Base-by-base conservation (phyloP, 2,329 filamentous ascomycete genomes). In the Cladosporium sp. region DNA sequence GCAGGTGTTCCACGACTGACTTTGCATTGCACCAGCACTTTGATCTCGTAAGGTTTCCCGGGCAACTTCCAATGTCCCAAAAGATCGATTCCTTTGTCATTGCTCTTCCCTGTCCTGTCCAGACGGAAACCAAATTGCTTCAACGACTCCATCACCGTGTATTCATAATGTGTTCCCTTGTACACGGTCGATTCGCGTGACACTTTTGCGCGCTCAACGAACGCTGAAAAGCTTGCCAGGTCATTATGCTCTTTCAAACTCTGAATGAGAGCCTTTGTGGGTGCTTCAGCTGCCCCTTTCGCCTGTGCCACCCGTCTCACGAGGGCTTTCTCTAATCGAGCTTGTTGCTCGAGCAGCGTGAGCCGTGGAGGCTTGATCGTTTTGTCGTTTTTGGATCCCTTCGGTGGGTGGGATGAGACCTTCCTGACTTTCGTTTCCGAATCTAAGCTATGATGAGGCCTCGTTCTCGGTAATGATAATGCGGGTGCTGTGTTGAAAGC, bases 151-250 rank as follows among this genome's bases (percentile, higher is more conserved):
- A 81, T 80, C 3, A 85, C 82, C 0, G 78, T 84, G 75, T 93
- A 93, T 71, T 94, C 90, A 74, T 89, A 93, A 69, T 82, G 83
- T 0, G 89, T 93, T 62, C 90, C 90, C 40, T 85, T 76, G 68
- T 85, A 92, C 44, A 84, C 79, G 0, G 83, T 84, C 15, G 81
- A 84, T 4, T 70, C 73, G 0, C 75, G 71, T 61, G 83, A 78
- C 20, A 91, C 77, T 0, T 79, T 77, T 0, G 75, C 79, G 50
- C 81, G 80, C 19, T 78, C 70, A 4, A 85, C 85, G 70, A 91
- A 85, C 24, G 79, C 75, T 25, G 88, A 71, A 69, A 91, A 93
- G 0, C 85, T 83, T 1, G 76, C 63, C 3, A 91, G 77, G 65
- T 87, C 81, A 62, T 83, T 75, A 70, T 92, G 89, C 45, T 83